These are phyloP conservation scores for Fusarium graminum DNA, from an alignment of 2,329 filamentous ascomycete genomes.

Conservation along the genomic window DNA sequence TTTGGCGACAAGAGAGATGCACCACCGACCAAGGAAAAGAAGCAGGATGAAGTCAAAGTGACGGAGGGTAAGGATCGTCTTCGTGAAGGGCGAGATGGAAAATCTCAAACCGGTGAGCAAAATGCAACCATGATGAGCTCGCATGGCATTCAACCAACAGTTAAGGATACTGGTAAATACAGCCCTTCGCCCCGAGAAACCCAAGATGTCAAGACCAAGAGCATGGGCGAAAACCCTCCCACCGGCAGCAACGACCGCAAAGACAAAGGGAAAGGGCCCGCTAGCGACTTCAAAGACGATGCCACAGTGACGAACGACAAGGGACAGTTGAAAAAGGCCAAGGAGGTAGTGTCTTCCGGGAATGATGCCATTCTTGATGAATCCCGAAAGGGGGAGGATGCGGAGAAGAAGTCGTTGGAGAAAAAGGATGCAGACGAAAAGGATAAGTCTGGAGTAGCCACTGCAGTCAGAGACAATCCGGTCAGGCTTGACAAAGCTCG, in stretches of 20 bases:
- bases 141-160: constrained; percentile 3
- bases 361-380: constrained; percentile 8
- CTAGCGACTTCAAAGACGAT: constrained; percentile 21
- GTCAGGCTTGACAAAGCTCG: constrained; percentile 39
- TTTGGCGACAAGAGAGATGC: constrained; percentile 46
- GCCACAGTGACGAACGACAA: constrained; percentile 8
- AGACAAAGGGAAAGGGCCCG: constrained; percentile 13
- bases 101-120: constrained; percentile 5
- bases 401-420: constrained; percentile 16
- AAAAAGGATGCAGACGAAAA: constrained; percentile 16
- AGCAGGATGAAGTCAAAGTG: constrained; percentile 41
- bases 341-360: neutral
- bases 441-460: constrained; percentile 10
- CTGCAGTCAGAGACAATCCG: constrained; percentile 35
- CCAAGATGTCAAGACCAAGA: constrained; percentile 1
- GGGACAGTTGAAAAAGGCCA: constrained; percentile 7
- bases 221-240: constrained; percentile 49
- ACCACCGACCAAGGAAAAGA: constrained; percentile 54
- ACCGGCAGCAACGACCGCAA: constrained; percentile 36
- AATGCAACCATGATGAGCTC: neutral
- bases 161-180: constrained; percentile 1
- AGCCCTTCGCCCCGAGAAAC: constrained; percentile 39
- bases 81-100: neutral
- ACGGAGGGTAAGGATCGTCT: neutral
- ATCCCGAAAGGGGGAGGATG: constrained; percentile 16